These are phyloP conservation scores for Laguncularia racemosa DNA, from an alignment of 345 rosid genomes.

Conservation along the genomic window DNA sequence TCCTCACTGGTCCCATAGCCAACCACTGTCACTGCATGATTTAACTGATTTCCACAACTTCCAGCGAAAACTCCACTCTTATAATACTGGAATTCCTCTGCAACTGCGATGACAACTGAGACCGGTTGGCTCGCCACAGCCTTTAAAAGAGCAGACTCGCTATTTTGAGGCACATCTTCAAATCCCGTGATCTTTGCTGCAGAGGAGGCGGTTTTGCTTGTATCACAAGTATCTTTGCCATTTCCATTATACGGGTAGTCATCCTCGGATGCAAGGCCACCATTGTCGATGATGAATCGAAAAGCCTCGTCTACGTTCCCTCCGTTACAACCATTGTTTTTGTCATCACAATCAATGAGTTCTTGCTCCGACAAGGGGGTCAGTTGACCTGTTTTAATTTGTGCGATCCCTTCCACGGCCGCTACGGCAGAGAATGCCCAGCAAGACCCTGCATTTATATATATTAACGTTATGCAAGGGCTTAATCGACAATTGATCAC, in stretches of 20 bases:
- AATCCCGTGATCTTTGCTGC: too few species aligned
- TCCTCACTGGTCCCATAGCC: conserved; percentile 11
- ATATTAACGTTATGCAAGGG: too few species aligned
- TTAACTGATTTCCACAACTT: neutral
- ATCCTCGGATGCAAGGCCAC: conserved; percentile 25
- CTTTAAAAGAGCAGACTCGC: conserved; percentile 19
- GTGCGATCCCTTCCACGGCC: conserved; percentile 34
- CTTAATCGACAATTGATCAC: too few species aligned
- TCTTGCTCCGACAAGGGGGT: conserved; percentile 33
- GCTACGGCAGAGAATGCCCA: conserved; percentile 52
- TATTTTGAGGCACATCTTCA: too few species aligned
- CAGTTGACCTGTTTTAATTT: conserved; percentile 22
- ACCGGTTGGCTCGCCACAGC: conserved; percentile 26
- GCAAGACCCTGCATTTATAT: conserved; percentile 29
- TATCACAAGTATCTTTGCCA: neutral
- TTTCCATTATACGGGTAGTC: conserved; percentile 21
- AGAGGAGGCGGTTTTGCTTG: too few species aligned
- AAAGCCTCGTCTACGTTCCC: conserved; percentile 28
- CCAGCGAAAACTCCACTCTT: conserved; percentile 2
- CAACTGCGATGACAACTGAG: conserved; percentile 26
- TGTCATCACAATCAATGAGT: conserved; percentile 35
- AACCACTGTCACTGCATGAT: conserved; percentile 15
- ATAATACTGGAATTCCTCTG: conserved; percentile 15
- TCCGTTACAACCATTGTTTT: conserved; percentile 39
- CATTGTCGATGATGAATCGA: conserved; percentile 10